These are phyloP conservation scores for Vaucheria bursata DNA, from an alignment of 352 stramenopile species.

Conservation along the genomic window DNA sequence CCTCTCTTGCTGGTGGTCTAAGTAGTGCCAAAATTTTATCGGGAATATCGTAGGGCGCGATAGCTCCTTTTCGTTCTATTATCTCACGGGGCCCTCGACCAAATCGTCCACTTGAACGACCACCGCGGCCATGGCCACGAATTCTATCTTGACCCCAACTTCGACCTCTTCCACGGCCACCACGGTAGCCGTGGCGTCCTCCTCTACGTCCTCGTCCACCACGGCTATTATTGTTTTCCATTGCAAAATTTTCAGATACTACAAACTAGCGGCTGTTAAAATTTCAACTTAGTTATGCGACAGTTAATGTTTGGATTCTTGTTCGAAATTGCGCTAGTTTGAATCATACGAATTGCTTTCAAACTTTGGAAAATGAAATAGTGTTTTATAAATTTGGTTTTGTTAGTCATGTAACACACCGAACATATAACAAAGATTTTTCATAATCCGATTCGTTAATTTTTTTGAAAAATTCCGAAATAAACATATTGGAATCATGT, in stretches of 20 bases:
- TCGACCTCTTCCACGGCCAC: slow-evolving; percentile 10
- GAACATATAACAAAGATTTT: no score
- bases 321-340: no score
- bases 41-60: neutral
- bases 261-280: neutral
- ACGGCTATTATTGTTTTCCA: neutral
- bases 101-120: neutral
- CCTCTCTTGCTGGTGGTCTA: slow-evolving; percentile 13
- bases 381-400: no score
- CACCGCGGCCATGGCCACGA: slow-evolving; percentile 15
- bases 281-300: neutral
- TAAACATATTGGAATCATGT: no score
- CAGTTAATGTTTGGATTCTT: no score
- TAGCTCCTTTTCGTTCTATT: slow-evolving; percentile 1
- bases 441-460: no score
- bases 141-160: slow-evolving; percentile 5
- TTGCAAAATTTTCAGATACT: neutral
- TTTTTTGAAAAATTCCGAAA: no score
- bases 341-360: no score
- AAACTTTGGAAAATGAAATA: no score
- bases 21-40: neutral
- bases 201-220: slow-evolving; percentile 8
- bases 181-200: slow-evolving; percentile 15
- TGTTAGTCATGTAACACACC: no score
- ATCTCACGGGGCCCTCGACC: neutral